phyloP scores from a whole-genome alignment of 805 yeast species.

The Lachancea dasiensis region DNA sequence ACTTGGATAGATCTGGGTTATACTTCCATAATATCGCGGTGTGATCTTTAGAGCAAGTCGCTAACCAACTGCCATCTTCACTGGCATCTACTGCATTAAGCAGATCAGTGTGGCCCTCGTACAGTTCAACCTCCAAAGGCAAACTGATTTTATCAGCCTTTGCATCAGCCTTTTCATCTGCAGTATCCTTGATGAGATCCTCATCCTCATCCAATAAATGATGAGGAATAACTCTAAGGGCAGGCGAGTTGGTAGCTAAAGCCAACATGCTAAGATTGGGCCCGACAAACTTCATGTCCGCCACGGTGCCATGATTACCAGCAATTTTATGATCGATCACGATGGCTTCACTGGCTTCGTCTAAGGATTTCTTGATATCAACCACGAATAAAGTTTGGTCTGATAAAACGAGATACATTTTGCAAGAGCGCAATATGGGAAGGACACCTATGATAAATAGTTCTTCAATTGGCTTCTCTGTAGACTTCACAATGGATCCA shows the following conservation, averaged over 20 bases:
- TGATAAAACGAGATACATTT: slow-evolving; percentile 54
- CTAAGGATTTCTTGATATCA: slow-evolving; percentile 31
- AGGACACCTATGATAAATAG: slow-evolving; percentile 59
- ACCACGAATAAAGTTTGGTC: slow-evolving; percentile 75
- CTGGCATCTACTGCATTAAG: slow-evolving; percentile 76
- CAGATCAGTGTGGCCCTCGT: slow-evolving; percentile 81
- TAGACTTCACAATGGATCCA: slow-evolving; percentile 40
- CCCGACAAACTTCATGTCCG: slow-evolving; percentile 78
- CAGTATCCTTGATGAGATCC: slow-evolving; percentile 6
- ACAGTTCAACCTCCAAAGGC: slow-evolving; percentile 54
- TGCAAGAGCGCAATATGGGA: slow-evolving; percentile 31
- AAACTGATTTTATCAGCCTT: neutral
- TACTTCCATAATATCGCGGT: slow-evolving; percentile 80
- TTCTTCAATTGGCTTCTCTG: slow-evolving; percentile 61
- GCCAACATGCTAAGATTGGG: slow-evolving; percentile 56
- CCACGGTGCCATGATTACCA: slow-evolving; percentile 93
- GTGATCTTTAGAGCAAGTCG: slow-evolving; percentile 86
- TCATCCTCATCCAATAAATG: no score
- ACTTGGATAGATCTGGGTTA: slow-evolving; percentile 38
- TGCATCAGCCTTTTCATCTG: slow-evolving; percentile 1
- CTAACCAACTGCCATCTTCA: slow-evolving; percentile 80
- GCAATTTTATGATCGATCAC: slow-evolving; percentile 55
- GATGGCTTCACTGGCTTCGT: slow-evolving; percentile 32
- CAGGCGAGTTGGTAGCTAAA: slow-evolving; percentile 90
- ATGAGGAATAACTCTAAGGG: slow-evolving; percentile 69